Percentiles rank a stretch among this genome's conserved stretches.
These are phyloP conservation scores for Fragaria iinumae DNA, from an alignment of 306 rosid species.

Conservation along the genomic window DNA sequence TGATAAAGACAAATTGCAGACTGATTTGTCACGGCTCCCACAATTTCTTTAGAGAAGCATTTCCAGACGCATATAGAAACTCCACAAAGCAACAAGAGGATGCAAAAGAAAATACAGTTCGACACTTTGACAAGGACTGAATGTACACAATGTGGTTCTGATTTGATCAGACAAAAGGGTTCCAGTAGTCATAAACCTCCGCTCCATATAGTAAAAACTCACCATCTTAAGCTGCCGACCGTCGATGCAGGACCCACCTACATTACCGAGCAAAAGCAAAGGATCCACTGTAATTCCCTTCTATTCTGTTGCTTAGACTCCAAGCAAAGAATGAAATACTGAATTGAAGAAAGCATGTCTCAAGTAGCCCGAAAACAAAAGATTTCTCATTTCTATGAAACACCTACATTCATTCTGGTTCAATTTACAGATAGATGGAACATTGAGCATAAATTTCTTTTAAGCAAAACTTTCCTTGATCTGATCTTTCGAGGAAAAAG, in stretches of 20 bases:
- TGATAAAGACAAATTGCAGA: background rate
- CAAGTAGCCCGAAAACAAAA: background rate
- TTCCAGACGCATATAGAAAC: background rate
- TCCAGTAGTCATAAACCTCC: background rate
- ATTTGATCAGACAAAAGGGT: background rate
- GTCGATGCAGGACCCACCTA: background rate
- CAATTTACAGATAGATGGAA: constrained; percentile 10
- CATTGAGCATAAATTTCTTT: background rate
- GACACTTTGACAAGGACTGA: background rate
- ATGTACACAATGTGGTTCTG: background rate
- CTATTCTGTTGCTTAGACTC: background rate
- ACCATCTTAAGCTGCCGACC: background rate
- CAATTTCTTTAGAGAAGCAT: background rate
- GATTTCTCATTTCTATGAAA: background rate
- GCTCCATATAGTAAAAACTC: background rate
- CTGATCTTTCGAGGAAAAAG: background rate
- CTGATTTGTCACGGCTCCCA: background rate
- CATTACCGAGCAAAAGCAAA: background rate
- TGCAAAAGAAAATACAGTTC: background rate
- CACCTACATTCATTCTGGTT: constrained; percentile 3
- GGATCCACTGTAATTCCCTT: background rate
- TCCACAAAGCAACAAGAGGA: background rate
- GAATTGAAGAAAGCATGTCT: background rate
- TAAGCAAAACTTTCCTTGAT: background rate
- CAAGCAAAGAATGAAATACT: background rate